Conservation (phyloP, 805 yeast genomes). For the Phaffomyces antillensis region DNA sequence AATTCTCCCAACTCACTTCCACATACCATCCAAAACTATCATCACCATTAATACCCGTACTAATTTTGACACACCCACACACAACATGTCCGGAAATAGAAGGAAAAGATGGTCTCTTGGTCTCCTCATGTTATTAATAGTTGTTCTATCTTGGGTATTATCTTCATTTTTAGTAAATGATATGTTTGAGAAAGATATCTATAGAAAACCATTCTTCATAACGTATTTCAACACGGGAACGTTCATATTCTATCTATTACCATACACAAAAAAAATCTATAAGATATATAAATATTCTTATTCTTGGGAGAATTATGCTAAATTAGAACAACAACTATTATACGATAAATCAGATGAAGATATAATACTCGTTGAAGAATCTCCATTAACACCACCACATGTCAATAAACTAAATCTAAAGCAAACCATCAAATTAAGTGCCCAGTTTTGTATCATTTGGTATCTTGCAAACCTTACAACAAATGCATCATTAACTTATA, state of each 20-base stretch:
- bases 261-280: conserved; percentile 33
- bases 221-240: conserved; percentile 89
- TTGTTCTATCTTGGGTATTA: conserved; percentile 83
- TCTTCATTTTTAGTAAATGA: conserved; percentile 82
- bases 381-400: conserved; percentile 13
- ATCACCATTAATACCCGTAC: too few relatives aligned
- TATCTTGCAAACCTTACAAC: conserved; percentile 83
- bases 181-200: conserved; percentile 59
- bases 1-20: too few relatives aligned
- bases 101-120: conserved; percentile 64
- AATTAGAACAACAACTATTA: conserved; percentile 17
- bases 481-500: conserved; percentile 79
- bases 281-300: conserved; percentile 25
- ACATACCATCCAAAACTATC: neutral
- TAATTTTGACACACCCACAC: too few relatives aligned
- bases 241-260: conserved; percentile 70
- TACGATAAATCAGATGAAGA: conserved; percentile 2
- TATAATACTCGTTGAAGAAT: conserved; percentile 23
- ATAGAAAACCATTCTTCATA: conserved; percentile 85
- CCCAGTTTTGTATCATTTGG: conserved; percentile 86
- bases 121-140: conserved; percentile 61
- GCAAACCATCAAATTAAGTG: conserved; percentile 69
- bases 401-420: conserved; percentile 30
- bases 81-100: conserved; percentile 8
- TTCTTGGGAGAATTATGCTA: conserved; percentile 14